These are phyloP conservation scores for Cucumis cinereus DNA, from an alignment of 306 rosid species.

Conservation along the genomic window DNA sequence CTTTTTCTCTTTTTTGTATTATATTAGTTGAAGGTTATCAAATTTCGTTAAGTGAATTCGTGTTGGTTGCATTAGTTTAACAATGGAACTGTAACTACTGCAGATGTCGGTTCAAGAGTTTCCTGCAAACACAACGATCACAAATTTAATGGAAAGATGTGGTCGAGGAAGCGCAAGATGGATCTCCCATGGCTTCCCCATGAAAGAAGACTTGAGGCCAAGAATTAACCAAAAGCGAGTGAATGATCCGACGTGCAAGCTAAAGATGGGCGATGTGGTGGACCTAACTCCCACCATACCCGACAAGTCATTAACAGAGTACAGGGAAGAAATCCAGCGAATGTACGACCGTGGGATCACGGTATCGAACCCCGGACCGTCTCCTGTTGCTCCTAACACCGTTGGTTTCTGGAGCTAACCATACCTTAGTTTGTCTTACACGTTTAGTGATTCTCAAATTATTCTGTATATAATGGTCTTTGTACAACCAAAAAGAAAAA, in stretches of 20 bases:
- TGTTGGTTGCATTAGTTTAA: background rate
- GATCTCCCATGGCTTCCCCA: slow-evolving; percentile 59
- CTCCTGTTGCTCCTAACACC: slow-evolving; percentile 35
- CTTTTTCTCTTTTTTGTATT: slow-evolving; percentile 2
- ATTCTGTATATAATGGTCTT: background rate
- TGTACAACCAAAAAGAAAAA: background rate
- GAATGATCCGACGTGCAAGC: slow-evolving; percentile 51
- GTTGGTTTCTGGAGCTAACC: slow-evolving; percentile 56
- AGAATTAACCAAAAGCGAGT: slow-evolving; percentile 59
- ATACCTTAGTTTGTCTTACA: background rate
- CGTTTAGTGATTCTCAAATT: background rate
- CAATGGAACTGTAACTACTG: background rate
- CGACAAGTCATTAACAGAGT: slow-evolving; percentile 61
- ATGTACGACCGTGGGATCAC: slow-evolving; percentile 67
- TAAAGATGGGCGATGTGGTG: slow-evolving; percentile 89
- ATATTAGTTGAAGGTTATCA: background rate
- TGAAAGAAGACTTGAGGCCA: slow-evolving; percentile 83
- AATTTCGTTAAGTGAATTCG: background rate
- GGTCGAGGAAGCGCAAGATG: slow-evolving; percentile 55
- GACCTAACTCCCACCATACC: slow-evolving; percentile 76
- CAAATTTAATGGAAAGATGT: slow-evolving; percentile 53
- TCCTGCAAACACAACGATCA: slow-evolving; percentile 50
- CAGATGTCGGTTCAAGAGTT: slow-evolving; percentile 98
- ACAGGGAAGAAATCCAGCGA: slow-evolving; percentile 89
- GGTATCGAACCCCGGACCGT: slow-evolving; percentile 31